Evolutionary conservation across 306 rosid genomes (phyloP).

Genomic region (Albizia julibrissin): DNA sequence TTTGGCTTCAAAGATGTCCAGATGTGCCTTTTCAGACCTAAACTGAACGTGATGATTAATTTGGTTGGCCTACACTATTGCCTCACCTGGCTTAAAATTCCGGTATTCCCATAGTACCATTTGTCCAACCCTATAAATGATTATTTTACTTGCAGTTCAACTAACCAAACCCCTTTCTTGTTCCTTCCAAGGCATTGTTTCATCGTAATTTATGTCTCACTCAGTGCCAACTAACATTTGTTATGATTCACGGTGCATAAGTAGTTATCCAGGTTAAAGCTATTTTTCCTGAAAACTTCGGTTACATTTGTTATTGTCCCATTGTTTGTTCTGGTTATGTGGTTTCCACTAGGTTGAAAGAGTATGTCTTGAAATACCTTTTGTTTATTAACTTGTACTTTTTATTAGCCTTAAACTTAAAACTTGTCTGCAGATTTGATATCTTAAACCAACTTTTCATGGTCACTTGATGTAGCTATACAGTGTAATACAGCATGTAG

Average conservation of each 20-base stretch:
- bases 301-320: too few species aligned
- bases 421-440: background rate
- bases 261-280: constrained; percentile 9
- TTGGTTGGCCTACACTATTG: constrained; percentile 81
- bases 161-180: constrained; percentile 13
- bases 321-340: background rate
- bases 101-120: constrained; percentile 50
- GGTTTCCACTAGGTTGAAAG: background rate
- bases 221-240: constrained; percentile 11
- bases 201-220: constrained; percentile 18
- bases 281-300: background rate
- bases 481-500: background rate
- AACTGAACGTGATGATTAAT: constrained; percentile 56
- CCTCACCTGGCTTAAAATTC: constrained; percentile 51
- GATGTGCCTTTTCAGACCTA: constrained; percentile 61
- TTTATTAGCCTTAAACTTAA: background rate
- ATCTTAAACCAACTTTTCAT: background rate
- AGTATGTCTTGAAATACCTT: background rate
- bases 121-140: constrained; percentile 5
- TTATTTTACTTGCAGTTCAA: constrained; percentile 2
- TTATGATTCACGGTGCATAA: constrained; percentile 11
- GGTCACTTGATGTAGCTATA: background rate
- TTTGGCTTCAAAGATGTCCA: constrained; percentile 73
- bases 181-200: constrained; percentile 21
- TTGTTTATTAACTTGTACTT: background rate